Evolutionary conservation across 768 basidiomycete genomes (phyloP).

Genomic region (Pholiota microspora): DNA sequence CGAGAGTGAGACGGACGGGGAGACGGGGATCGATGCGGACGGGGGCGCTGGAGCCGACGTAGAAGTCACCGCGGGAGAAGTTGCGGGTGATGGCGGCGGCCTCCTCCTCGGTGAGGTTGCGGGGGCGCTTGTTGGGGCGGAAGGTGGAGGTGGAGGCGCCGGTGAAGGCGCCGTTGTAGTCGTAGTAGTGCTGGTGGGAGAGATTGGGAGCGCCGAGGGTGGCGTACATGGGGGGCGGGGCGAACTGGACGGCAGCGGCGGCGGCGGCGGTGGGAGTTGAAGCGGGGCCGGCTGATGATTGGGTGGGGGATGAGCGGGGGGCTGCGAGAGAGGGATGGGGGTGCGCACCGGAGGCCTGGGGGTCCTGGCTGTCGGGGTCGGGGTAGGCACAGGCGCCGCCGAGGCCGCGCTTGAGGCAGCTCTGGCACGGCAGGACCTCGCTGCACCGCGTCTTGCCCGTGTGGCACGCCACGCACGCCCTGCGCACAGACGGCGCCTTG

Average conservation of each 20-base stretch:
- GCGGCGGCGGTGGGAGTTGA: conserved; percentile 20
- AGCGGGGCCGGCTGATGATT: conserved; percentile 12
- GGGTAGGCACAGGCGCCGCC: conserved; percentile 72
- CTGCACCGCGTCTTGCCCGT: conserved; percentile 82
- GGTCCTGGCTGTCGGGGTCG: conserved; percentile 64
- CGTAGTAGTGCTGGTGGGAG: conserved; percentile 71
- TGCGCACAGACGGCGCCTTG: conserved; percentile 78
- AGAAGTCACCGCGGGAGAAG: conserved; percentile 80
- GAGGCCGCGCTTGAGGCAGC: conserved; percentile 79
- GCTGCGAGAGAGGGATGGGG: background rate
- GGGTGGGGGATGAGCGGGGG: conserved; percentile 9
- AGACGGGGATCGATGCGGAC: conserved; percentile 81
- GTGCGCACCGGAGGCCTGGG: conserved; percentile 34
- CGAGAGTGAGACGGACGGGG: conserved; percentile 75
- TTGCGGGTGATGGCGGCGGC: conserved; percentile 82
- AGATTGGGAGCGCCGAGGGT: conserved; percentile 45
- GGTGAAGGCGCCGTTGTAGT: conserved; percentile 69
- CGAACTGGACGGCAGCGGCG: conserved; percentile 37
- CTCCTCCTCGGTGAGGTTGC: conserved; percentile 80
- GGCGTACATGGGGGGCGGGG: conserved; percentile 51
- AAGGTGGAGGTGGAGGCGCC: conserved; percentile 74
- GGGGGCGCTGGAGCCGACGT: conserved; percentile 76
- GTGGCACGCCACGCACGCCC: conserved; percentile 81
- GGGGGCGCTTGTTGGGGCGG: conserved; percentile 77
- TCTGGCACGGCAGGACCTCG: conserved; percentile 83